Conservation (phyloP, 2,329 filamentous ascomycete genomes). For the Beauveria scarabaeidicola region DNA sequence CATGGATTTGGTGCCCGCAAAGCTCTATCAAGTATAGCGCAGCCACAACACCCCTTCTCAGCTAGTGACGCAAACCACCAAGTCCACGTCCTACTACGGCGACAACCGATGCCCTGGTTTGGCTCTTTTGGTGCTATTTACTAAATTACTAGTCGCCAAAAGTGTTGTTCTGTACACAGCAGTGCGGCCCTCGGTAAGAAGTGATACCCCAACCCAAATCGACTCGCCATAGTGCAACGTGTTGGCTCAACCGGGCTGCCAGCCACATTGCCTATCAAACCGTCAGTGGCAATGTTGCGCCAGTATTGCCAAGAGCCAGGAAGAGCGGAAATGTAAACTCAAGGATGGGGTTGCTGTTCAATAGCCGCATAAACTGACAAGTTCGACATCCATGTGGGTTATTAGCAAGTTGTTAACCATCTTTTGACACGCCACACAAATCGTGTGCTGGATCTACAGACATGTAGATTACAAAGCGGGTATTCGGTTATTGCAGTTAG, state of each 20-base stretch:
- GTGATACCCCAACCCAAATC: not conserved
- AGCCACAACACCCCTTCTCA: not conserved
- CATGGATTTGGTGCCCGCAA: not conserved
- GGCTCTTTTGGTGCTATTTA: not conserved
- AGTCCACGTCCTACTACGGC: not conserved
- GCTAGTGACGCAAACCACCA: not conserved
- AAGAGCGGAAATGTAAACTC: too few relatives aligned
- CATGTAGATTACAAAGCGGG: not conserved
- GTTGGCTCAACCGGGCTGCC: too few relatives aligned
- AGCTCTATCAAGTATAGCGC: not conserved
- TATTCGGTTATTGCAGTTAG: not conserved
- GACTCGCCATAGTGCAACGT: not conserved
- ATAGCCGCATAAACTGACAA: not conserved
- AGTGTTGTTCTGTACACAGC: not conserved
- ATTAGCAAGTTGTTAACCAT: not conserved
- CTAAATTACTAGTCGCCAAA: too few relatives aligned
- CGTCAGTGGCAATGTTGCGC: too few relatives aligned
- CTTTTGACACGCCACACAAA: not conserved
- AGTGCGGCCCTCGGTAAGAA: not conserved
- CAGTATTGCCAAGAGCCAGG: too few relatives aligned
- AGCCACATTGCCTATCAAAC: too few relatives aligned
- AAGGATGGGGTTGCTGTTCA: not conserved
- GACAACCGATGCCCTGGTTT: not conserved
- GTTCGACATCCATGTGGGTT: not conserved
- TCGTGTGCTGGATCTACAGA: not conserved